phyloP scores from a whole-genome alignment of 2,329 filamentous ascomycete genomes.

The Tolypocladium sp. region DNA sequence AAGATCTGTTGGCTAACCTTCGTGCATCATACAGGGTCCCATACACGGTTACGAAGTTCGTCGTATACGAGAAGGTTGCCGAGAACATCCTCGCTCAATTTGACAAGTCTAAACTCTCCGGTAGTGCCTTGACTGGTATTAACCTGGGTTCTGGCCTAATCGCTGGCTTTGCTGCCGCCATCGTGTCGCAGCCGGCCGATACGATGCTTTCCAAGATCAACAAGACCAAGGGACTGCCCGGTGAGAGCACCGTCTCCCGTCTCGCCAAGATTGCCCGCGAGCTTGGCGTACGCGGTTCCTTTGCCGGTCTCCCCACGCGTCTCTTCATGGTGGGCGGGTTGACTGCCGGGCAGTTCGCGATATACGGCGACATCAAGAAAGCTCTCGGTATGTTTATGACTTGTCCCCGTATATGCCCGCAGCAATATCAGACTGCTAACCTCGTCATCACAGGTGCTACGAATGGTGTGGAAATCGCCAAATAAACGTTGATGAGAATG shows the following conservation, averaged over 20 bases:
- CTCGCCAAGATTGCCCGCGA: conserved; percentile 83
- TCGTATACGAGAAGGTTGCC: conserved; percentile 82
- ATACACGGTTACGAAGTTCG: conserved; percentile 93
- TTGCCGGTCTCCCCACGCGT: conserved; percentile 70
- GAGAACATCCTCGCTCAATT: conserved; percentile 60
- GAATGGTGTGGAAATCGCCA: background rate
- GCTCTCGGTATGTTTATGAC: conserved; percentile 27
- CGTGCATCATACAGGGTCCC: conserved; percentile 51
- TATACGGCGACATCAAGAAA: conserved; percentile 71
- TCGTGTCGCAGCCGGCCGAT: conserved; percentile 84
- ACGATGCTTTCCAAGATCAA: conserved; percentile 95
- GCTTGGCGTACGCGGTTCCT: conserved; percentile 71
- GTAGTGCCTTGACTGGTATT: conserved; percentile 64
- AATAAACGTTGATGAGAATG: background rate
- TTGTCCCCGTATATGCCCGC: background rate
- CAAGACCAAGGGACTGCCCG: conserved; percentile 82
- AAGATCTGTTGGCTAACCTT: too few relatives aligned
- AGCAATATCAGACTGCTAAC: background rate
- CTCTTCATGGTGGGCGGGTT: conserved; percentile 57
- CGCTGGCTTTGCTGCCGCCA: conserved; percentile 70
- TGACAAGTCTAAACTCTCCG: conserved; percentile 63
- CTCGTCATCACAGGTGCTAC: background rate
- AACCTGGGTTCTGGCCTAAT: conserved; percentile 56
- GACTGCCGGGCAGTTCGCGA: conserved; percentile 77
- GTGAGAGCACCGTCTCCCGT: conserved; percentile 72